phyloP scores from a whole-genome alignment of 306 rosid species.

The peach (Prunus persica) region DNA sequence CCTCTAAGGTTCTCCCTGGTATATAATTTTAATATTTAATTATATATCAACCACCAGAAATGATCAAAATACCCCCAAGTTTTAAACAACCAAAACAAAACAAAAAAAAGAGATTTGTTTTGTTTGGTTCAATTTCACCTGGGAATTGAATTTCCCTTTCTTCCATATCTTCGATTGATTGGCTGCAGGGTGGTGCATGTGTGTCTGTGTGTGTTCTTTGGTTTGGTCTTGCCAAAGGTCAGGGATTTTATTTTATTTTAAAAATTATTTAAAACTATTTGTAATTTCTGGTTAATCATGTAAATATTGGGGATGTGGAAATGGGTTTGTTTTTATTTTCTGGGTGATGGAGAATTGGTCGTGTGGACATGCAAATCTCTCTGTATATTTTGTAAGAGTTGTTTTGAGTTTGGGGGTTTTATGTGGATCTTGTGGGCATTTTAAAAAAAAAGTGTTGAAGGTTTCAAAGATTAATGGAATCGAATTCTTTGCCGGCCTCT shows the following conservation, averaged over 20 bases:
- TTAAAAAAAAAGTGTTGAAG: neutral
- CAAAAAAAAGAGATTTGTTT: neutral
- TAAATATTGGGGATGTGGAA: neutral
- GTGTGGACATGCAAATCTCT: neutral
- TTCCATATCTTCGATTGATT: neutral
- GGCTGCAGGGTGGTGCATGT: neutral
- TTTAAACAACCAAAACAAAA: neutral
- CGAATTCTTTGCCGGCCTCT: neutral
- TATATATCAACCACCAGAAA: neutral
- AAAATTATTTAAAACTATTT: neutral
- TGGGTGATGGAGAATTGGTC: neutral
- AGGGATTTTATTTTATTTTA: neutral
- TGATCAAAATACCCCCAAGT: neutral
- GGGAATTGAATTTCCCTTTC: too few relatives aligned
- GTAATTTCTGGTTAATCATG: neutral
- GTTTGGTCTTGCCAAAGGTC: slow-evolving; percentile 5
- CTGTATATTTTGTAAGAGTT: neutral
- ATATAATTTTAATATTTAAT: neutral
- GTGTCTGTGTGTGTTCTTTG: neutral
- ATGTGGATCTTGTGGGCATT: neutral
- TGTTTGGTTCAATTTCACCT: neutral
- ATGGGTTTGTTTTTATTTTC: neutral
- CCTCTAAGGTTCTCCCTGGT: neutral
- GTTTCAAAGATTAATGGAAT: neutral
- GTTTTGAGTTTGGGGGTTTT: neutral